A percentile compares a stretch with the other conserved stretches of the same genome.
Conservation (phyloP, 495 filamentous ascomycete genomes). For the Penicilliopsis zonata region DNA sequence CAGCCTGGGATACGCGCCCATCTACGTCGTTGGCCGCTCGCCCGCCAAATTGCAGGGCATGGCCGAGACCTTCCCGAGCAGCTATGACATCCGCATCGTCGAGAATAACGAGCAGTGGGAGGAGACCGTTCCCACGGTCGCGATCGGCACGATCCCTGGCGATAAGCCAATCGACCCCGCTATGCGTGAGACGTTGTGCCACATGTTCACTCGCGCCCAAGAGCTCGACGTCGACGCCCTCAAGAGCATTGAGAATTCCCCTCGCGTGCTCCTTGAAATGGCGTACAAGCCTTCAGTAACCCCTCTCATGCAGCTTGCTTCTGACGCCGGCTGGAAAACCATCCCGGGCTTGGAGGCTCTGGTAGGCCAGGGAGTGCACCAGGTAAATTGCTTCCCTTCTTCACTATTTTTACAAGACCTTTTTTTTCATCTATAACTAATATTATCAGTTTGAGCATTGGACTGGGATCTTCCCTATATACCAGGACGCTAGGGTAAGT, state of each 20-base stretch:
- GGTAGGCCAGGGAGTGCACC: constrained; percentile 76
- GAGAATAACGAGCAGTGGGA: constrained; percentile 38
- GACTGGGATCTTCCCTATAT: constrained; percentile 65
- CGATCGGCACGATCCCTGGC: constrained; percentile 84
- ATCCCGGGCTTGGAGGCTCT: constrained; percentile 85
- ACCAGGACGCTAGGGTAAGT: constrained; percentile 45
- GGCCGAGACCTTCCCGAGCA: constrained; percentile 56
- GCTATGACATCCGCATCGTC: constrained; percentile 61
- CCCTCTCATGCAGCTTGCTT: constrained; percentile 72
- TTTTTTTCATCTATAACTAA: constrained; percentile 3
- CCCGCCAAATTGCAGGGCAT: constrained; percentile 53
- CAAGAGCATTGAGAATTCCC: constrained; percentile 18
- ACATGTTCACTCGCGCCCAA: constrained; percentile 45
- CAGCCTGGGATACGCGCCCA: constrained; percentile 67
- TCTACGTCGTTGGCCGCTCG: constrained; percentile 81
- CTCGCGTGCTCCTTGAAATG: constrained; percentile 78
- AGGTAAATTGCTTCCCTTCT: constrained; percentile 19
- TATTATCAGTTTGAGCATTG: constrained; percentile 53
- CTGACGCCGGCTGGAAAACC: constrained; percentile 70
- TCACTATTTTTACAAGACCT: background rate
- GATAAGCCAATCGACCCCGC: constrained; percentile 68
- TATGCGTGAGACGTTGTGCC: constrained; percentile 55
- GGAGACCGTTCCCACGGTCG: constrained; percentile 48
- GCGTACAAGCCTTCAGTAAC: constrained; percentile 85
- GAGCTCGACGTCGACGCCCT: constrained; percentile 20